Evolutionary conservation across 2,329 filamentous ascomycete species (phyloP).

Genomic region (Chrysosporium keratinophilum): DNA sequence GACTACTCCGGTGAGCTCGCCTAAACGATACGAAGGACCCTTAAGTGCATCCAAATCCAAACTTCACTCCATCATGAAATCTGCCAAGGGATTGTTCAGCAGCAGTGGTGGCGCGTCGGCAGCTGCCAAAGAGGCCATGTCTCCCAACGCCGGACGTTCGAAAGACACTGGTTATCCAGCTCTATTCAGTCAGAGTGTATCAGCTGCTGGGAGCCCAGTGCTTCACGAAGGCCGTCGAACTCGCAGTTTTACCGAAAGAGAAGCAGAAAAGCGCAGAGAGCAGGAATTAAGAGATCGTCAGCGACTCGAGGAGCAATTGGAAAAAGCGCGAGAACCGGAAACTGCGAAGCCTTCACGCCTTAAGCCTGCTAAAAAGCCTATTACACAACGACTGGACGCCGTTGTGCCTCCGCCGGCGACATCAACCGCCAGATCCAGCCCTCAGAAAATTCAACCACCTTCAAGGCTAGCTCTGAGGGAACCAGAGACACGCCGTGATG

Average conservation of each 20-base stretch:
- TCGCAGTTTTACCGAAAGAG: conserved; percentile 50
- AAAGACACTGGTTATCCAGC: conserved; percentile 24
- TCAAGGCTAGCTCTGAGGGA: conserved; percentile 24
- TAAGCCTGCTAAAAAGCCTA: conserved; percentile 26
- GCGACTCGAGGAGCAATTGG: conserved; percentile 29
- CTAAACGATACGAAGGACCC: conserved; percentile 58
- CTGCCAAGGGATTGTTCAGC: conserved; percentile 73
- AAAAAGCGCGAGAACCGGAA: conserved; percentile 28
- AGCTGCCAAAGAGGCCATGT: conserved; percentile 48
- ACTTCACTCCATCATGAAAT: conserved; percentile 80
- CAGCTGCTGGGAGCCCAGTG: conserved; percentile 24
- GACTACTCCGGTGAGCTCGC: conserved; percentile 50
- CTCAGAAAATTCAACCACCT: conserved; percentile 21
- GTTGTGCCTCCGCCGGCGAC: conserved; percentile 13
- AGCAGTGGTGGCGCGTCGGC: conserved; percentile 56
- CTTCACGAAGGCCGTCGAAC: conserved; percentile 40
- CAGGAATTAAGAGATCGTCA: conserved; percentile 18
- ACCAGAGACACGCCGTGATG: conserved; percentile 23
- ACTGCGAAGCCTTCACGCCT: conserved; percentile 25
- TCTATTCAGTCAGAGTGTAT: conserved; percentile 16
- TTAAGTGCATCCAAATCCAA: conserved; percentile 88
- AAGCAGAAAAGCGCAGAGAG: conserved; percentile 30
- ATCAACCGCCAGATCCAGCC: conserved; percentile 17
- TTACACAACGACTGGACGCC: conserved; percentile 28
- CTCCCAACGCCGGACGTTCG: conserved; percentile 29